phyloP scores from a whole-genome alignment of 148 eudicot species.

The Oxyria digyna region DNA sequence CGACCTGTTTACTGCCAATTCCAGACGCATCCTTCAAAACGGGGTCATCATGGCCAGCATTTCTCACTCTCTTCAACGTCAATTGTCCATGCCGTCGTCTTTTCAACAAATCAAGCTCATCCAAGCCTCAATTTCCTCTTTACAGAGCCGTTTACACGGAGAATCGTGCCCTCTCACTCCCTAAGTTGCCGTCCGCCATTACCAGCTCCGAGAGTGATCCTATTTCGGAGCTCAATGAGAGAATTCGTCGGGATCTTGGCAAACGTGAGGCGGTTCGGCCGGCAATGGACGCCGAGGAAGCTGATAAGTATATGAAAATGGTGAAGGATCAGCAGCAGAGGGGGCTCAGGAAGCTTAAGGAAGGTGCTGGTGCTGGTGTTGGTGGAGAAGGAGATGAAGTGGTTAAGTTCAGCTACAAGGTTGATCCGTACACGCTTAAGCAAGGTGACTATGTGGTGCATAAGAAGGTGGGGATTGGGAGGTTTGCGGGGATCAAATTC shows the following conservation, averaged over 20 bases:
- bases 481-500: conserved; percentile 71
- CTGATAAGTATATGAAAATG: conserved; percentile 60
- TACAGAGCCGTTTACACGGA: conserved; percentile 9
- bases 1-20: conserved; percentile 4
- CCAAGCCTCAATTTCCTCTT: not conserved
- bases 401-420: conserved; percentile 49
- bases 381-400: conserved; percentile 6
- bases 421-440: conserved; percentile 62
- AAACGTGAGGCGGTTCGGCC: conserved; percentile 20
- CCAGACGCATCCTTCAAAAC: conserved; percentile 1
- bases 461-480: conserved; percentile 89
- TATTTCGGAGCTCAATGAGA: conserved; percentile 24
- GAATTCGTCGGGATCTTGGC: conserved; percentile 24
- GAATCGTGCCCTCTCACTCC: not conserved
- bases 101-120: not conserved
- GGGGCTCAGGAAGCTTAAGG: conserved; percentile 67
- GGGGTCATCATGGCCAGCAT: not conserved
- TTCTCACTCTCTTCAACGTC: not conserved
- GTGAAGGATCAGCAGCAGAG: conserved; percentile 84
- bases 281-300: conserved; percentile 51
- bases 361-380: conserved; percentile 18
- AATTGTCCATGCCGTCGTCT: conserved; percentile 5
- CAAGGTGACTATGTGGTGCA: conserved; percentile 89
- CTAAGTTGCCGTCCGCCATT: conserved; percentile 6
- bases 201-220: conserved; percentile 32